Evolutionary conservation across 2,329 filamentous ascomycete species (phyloP), one percentile per base, ranked within the genome.

Genomic region (Colletotrichum sidae): DNA sequence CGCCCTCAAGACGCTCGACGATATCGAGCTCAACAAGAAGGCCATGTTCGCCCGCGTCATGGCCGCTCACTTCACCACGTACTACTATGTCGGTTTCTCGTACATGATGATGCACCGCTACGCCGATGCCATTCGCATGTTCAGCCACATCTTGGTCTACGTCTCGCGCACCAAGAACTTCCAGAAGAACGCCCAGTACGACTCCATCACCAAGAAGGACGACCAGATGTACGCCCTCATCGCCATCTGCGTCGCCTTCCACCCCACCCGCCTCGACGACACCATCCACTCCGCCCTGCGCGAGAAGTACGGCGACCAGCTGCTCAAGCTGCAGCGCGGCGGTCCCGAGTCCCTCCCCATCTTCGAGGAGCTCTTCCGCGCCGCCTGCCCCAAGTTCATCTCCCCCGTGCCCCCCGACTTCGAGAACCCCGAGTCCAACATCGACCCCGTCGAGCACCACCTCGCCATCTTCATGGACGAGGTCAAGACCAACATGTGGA

Each of bases 21-120:
- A 98, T 79, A 98, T 99, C 76, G 96, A 99, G 88, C 90, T 99
- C 75, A 99, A 98, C 87, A 99, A 99, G 88, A 98, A 98, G 87
- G 94, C 96, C 80, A 98, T 98, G 93, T 99, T 99, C 79, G 95
- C 96, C 69, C 93, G 96, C 71, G 96, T 99, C 79, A 98, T 99
- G 96, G 95, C 96, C 59, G 96, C 96, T 64, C 96, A 99, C 86
- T 98, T 98, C 85, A 97, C 95, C 72, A 99, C 96, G 70, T 99
- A 98, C 89, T 99, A 99, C 89, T 98, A 98, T 80, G 95, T 99
- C 69, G 96, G 96, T 72, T 99, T 99, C 89, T 97, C 93, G 72
- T 99, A 99, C 91, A 98, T 99, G 95, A 99, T 99, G 96, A 97
- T 98, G 93, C 94, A 96, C 84, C 93, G 96, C 78, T 99, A 99